phyloP scores from a whole-genome alignment of 352 stramenopile genomes.

The Plasmopara viticola region DNA sequence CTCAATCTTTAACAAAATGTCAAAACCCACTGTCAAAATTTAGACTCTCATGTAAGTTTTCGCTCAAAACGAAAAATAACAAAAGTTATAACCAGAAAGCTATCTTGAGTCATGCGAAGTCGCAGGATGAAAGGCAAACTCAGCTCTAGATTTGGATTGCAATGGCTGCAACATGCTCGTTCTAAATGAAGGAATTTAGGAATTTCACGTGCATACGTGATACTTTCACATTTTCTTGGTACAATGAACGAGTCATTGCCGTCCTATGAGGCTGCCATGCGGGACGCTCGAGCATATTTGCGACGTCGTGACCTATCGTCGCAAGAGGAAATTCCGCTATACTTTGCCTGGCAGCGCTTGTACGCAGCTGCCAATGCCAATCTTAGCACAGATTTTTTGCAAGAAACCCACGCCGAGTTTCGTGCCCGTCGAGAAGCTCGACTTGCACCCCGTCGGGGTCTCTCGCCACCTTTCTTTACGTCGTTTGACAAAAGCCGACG shows the following conservation, averaged over 20 bases:
- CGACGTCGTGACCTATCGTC: slow-evolving; percentile 38
- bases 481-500: slow-evolving; percentile 26
- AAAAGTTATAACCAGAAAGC: slow-evolving; percentile 7
- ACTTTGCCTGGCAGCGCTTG: slow-evolving; percentile 49
- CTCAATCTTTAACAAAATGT: neutral
- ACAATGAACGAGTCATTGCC: slow-evolving; percentile 20
- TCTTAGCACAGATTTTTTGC: slow-evolving; percentile 39
- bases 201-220: neutral
- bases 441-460: slow-evolving; percentile 26
- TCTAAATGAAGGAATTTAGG: slow-evolving; percentile 17
- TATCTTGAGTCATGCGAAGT: slow-evolving; percentile 22
- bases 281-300: slow-evolving; percentile 24
- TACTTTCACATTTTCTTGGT: slow-evolving; percentile 17
- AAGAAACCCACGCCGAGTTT: slow-evolving; percentile 27
- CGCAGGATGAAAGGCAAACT: slow-evolving; percentile 6
- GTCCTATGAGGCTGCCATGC: slow-evolving; percentile 36
- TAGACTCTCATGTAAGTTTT: no score
- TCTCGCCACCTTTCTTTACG: slow-evolving; percentile 22
- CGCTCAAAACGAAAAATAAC: no score
- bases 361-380: slow-evolving; percentile 41
- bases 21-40: neutral
- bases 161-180: slow-evolving; percentile 5
- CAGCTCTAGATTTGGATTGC: slow-evolving; percentile 19
- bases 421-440: slow-evolving; percentile 28
- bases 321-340: slow-evolving; percentile 43